Evolutionary conservation across 176 grass and related monocot genomes (phyloP), one percentile per base, ranked within the genome.

Genomic region (Dactylis glomerata): DNA sequence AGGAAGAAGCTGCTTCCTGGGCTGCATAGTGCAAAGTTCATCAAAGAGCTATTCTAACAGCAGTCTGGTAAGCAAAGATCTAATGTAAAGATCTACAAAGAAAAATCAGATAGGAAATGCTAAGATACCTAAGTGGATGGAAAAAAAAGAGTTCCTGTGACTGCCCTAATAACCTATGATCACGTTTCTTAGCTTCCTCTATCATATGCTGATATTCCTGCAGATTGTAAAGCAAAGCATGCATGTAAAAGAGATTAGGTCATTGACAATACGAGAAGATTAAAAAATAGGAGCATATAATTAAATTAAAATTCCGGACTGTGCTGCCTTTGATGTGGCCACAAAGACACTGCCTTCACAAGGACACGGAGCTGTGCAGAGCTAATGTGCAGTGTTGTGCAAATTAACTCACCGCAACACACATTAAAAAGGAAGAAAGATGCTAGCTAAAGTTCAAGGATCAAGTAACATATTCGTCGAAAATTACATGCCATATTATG

Each of bases 61-160:
- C 28, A 62, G 6, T 67, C 42, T n/a, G 57, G 32, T 78, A 54
- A 41, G 32, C 16, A 33, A 71, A 79, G 54, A 68, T 70, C 31
- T 59, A 26, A 92, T 40, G 7, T 54, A 70, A 28, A 33, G 7
- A 45, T 69, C 32, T 38, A 38, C 47, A 76, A 41, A 38, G 51
- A 32, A 67, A 63, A 19, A 52, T 37, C 79, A 87, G 72, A 84
- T 70, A 46, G 71, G 19, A 57, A 77, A 52, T 10, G 44, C 3
- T 5, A 89, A 50, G 34, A 12, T 88, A 98, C 96, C 96, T 99
- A 79, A 99, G 96, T 57, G 63, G 93, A 93, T 99, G 93, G 89
- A 99, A 99, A 89, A 99, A 99, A 93, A 99, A 99, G 87, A 99
- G 96, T 32, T 99, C 93, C 54, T 99, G 96, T 38, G 90, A 76